Percentiles rank a stretch among this genome's conserved stretches.
Evolutionary conservation across 345 rosid species (phyloP).

Genomic region (Nasturtium officinale): DNA sequence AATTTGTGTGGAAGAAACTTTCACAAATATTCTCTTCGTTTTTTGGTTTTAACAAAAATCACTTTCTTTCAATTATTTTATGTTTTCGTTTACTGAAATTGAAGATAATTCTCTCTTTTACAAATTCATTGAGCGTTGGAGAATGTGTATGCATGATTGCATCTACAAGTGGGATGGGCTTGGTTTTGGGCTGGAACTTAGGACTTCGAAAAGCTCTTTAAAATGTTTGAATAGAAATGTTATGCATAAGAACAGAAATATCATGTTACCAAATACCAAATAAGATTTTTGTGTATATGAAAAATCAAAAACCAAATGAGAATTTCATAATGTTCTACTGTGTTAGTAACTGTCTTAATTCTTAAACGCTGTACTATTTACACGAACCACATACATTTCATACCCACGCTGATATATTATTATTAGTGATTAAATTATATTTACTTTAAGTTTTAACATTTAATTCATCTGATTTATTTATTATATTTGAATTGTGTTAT

Average conservation of each 20-base stretch:
- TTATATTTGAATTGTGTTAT: too few species aligned
- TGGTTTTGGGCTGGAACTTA: neutral
- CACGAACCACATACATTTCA: neutral
- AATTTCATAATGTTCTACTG: neutral
- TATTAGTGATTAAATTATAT: too few species aligned
- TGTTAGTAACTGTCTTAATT: neutral
- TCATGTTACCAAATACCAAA: neutral
- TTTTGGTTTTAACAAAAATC: neutral
- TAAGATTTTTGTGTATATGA: too few species aligned
- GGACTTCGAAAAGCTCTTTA: neutral
- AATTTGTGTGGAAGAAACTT: slow-evolving; percentile 35
- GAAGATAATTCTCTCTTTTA: slow-evolving; percentile 15
- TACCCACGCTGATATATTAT: too few species aligned
- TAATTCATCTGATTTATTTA: too few species aligned
- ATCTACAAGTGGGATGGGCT: slow-evolving; percentile 21
- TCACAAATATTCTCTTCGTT: neutral
- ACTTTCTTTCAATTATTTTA: slow-evolving; percentile 4
- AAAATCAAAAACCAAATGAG: neutral
- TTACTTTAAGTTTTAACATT: too few species aligned
- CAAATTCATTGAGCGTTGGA: slow-evolving; percentile 28
- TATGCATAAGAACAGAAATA: neutral
- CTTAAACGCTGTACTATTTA: neutral
- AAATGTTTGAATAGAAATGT: neutral
- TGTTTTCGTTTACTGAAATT: neutral
- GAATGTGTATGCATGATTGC: slow-evolving; percentile 4